Evolutionary conservation across 768 basidiomycete species (phyloP).

Genomic region (Holtermannia corniformis): DNA sequence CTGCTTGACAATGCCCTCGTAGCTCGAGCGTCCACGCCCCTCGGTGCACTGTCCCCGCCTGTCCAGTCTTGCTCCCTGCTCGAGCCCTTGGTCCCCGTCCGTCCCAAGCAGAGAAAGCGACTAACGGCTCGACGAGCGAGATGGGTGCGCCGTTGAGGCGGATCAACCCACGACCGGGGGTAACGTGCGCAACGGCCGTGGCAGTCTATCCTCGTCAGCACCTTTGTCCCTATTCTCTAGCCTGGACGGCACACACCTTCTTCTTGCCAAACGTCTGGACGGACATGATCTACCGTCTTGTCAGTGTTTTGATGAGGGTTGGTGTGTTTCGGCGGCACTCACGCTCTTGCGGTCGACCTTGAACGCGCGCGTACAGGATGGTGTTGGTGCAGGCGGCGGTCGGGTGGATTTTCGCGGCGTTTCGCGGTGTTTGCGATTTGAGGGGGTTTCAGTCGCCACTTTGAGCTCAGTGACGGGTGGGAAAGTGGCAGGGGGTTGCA

Average conservation of each 20-base stretch:
- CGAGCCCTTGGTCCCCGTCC: not conserved
- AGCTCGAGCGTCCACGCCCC: no score
- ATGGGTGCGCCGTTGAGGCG: constrained; percentile 96
- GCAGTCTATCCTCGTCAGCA: constrained; percentile 58
- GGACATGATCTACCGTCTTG: constrained; percentile 47
- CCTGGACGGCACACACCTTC: no score
- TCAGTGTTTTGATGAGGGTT: not conserved
- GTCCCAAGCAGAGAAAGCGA: constrained; percentile 1
- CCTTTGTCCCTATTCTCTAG: not conserved
- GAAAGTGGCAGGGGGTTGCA: no score
- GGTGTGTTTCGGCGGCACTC: constrained; percentile 1
- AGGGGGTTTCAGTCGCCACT: not conserved
- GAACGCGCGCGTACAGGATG: not conserved
- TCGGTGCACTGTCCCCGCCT: not conserved
- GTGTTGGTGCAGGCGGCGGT: not conserved
- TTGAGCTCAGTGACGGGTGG: no score
- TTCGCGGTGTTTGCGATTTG: not conserved
- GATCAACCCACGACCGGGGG: constrained; percentile 91
- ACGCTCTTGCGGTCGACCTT: constrained; percentile 13
- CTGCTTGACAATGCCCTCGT: no score
- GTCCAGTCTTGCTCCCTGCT: not conserved
- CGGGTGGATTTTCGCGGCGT: not conserved
- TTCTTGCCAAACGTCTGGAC: constrained; percentile 99
- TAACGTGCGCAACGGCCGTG: constrained; percentile 93
- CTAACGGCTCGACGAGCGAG: constrained; percentile 75